These are phyloP conservation scores for Trichoderma pleuroti DNA, from an alignment of 2,329 filamentous ascomycete species.

Conservation along the genomic window DNA sequence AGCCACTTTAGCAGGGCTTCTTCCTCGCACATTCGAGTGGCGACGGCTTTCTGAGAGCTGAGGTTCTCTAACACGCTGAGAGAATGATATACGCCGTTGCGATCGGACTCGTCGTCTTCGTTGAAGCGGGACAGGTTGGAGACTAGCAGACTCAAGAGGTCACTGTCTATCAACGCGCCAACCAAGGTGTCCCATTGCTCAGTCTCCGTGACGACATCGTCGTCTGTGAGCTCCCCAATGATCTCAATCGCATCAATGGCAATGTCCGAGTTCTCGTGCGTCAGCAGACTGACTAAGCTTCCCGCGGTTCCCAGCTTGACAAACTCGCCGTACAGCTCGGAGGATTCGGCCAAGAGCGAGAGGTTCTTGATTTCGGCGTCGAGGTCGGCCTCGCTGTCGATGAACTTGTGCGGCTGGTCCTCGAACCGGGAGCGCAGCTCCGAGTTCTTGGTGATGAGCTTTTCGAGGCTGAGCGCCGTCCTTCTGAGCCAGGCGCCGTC, in stretches of 20 bases:
- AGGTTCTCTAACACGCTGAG: constrained; percentile 82
- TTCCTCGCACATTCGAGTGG: constrained; percentile 69
- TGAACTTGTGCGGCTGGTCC: constrained; percentile 74
- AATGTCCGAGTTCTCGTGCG: constrained; percentile 96
- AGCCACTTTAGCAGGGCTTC: constrained; percentile 72
- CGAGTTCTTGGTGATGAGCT: constrained; percentile 84
- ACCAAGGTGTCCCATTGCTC: constrained; percentile 78
- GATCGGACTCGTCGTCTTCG: constrained; percentile 68
- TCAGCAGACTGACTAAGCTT: constrained; percentile 75
- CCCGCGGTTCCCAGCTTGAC: constrained; percentile 67
- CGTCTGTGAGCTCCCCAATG: constrained; percentile 85
- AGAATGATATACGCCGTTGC: constrained; percentile 81
- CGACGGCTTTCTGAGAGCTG: constrained; percentile 64
- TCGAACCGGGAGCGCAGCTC: constrained; percentile 85
- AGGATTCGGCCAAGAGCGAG: constrained; percentile 82
- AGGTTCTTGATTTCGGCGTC: constrained; percentile 84
- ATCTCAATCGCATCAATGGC: constrained; percentile 89
- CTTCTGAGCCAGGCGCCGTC: constrained; percentile 81
- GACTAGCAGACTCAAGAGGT: constrained; percentile 69
- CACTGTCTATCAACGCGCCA: constrained; percentile 61
- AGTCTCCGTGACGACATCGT: constrained; percentile 79
- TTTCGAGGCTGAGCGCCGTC: constrained; percentile 80
- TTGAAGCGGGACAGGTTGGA: constrained; percentile 78
- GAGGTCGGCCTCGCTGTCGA: constrained; percentile 81
- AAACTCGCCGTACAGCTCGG: constrained; percentile 78